phyloP scores from a whole-genome alignment of 2,329 filamentous ascomycete species.

The Penicillium corylophilum region DNA sequence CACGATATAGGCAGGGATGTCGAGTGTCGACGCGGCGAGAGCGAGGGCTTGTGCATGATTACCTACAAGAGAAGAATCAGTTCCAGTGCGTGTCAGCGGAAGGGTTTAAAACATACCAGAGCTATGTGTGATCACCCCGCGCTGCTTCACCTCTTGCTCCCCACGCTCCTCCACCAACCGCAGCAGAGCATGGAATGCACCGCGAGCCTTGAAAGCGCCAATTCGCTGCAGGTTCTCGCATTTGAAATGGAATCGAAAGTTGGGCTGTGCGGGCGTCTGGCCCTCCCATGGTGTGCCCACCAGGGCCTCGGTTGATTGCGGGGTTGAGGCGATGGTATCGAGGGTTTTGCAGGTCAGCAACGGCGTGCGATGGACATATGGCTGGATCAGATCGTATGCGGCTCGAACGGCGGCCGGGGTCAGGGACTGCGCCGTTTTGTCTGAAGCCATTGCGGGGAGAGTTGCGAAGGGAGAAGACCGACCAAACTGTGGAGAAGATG shows the following conservation, averaged over 20 bases:
- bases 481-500: not conserved
- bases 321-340: constrained; percentile 69
- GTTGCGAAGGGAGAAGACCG: not conserved
- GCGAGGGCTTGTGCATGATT: constrained; percentile 94
- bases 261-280: constrained; percentile 60
- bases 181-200: constrained; percentile 82
- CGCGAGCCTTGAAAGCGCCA: constrained; percentile 89
- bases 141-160: constrained; percentile 59
- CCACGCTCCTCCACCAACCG: constrained; percentile 64
- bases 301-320: constrained; percentile 57
- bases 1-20: constrained; percentile 79
- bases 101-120: constrained; percentile 58
- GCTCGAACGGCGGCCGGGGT: constrained; percentile 68
- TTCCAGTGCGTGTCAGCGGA: not conserved
- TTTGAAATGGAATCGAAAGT: constrained; percentile 82
- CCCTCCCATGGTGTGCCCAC: constrained; percentile 59
- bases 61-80: constrained; percentile 52
- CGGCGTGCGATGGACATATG: constrained; percentile 78
- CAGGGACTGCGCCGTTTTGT: constrained; percentile 48
- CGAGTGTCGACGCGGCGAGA: constrained; percentile 72
- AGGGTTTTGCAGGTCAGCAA: constrained; percentile 78
- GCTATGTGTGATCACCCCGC: constrained; percentile 85
- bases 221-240: constrained; percentile 90
- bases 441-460: constrained; percentile 42
- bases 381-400: constrained; percentile 71